Base-by-base conservation (phyloP, 345 rosid species). In the Eutrema yunnanense region DNA sequence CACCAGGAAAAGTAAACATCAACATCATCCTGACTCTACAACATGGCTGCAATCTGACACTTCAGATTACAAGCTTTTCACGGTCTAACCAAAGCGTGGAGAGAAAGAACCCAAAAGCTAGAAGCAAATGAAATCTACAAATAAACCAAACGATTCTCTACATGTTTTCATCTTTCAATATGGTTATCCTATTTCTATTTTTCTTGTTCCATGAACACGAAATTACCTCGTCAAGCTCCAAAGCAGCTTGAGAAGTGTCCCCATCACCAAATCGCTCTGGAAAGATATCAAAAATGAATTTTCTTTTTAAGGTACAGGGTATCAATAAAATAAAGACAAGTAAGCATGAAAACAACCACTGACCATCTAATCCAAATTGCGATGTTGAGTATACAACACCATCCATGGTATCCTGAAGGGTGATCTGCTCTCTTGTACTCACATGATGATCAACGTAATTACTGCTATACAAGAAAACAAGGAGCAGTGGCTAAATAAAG, bases 191-290 rank as follows among this genome's bases (percentile, higher is more conserved):
- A 43, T 59, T 36, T 65, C 37, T 22, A 22, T 22, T 22, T 62
- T 22, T 71, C 32, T 5, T 34, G 55, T 63, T 40, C 36, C 52
- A 77, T 22, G 11, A 65, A 36, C 26, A 52, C 3, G 1, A 16
- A 33, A 78, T 70, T 86, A 96, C 99, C 99, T 92, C 97, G 51
- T 90, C 96, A 73, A 90, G 96, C 78, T 90, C 97, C 73, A 90
- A 83, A 76, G 83, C 90, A 81, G 86, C 88, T 74, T 96, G 97
- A 84, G 96, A 84, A 74, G 96, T 81, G 67, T 92, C 99, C 36
- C 97, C 99, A 77, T 96, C 99, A 73, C 97, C 98, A 85, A 96
- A 96, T 37, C 97, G 84, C 85, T 96, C 99, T 92, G 84, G 62
- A 81, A 84, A 65, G 27, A 79, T 60, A 56, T 48, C 54, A 71